Percentiles rank a stretch among this genome's conserved stretches.
Evolutionary conservation across 2,329 filamentous ascomycete species (phyloP).

Genomic region (Cryphonectria radicalis): DNA sequence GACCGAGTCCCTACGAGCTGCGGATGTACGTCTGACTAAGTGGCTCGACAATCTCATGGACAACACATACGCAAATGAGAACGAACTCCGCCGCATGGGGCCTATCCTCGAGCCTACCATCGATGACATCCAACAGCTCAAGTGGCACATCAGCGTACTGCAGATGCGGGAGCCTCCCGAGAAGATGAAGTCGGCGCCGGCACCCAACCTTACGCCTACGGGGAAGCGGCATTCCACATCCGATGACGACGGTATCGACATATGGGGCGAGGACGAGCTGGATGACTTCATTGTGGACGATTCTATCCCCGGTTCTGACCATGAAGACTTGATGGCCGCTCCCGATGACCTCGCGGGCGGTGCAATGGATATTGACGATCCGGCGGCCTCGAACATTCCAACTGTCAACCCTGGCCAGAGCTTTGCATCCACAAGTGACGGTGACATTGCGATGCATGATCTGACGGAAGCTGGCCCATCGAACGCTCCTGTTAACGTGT

Average conservation of each 20-base stretch:
- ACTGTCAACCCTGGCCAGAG: conserved; percentile 1
- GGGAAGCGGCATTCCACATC: conserved; percentile 26
- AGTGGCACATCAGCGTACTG: conserved; percentile 56
- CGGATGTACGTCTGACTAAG: conserved; percentile 59
- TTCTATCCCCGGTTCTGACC: conserved; percentile 29
- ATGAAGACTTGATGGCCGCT: conserved; percentile 16
- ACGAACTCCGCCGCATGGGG: conserved; percentile 55
- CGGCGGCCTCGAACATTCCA: not conserved
- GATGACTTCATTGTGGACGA: conserved; percentile 56
- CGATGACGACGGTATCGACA: conserved; percentile 20
- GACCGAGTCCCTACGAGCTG: conserved; percentile 45
- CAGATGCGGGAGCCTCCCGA: conserved; percentile 46
- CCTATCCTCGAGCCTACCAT: conserved; percentile 50
- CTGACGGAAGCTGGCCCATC: conserved; percentile 19
- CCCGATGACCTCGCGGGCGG: conserved; percentile 18
- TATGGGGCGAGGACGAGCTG: conserved; percentile 46
- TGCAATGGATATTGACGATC: conserved; percentile 28
- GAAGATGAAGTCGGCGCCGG: conserved; percentile 35
- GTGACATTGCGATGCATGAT: conserved; percentile 22
- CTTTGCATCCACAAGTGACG: conserved; percentile 8
- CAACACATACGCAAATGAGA: conserved; percentile 55
- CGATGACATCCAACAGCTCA: conserved; percentile 58
- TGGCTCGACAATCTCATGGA: conserved; percentile 56
- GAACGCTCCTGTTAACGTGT: not conserved
- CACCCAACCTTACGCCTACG: conserved; percentile 34